A percentile compares a stretch with the other conserved stretches of the same genome.
phyloP scores from a whole-genome alignment of 306 rosid species.

The Neltuma alba region DNA sequence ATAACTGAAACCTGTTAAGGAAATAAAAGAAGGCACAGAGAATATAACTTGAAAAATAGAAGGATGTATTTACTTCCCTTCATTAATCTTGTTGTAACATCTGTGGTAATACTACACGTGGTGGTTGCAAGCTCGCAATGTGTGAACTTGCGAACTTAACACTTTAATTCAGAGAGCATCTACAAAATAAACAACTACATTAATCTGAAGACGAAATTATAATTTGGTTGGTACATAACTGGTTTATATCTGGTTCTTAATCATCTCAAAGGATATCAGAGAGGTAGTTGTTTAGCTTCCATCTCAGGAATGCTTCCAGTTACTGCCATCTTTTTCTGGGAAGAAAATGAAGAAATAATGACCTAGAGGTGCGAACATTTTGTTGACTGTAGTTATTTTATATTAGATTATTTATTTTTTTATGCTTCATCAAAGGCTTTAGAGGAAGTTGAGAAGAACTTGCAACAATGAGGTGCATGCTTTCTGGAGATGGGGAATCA shows the following conservation, averaged over 20 bases:
- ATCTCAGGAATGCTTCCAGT: background rate
- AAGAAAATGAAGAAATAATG: constrained; percentile 25
- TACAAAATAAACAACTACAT: background rate
- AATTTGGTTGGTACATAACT: constrained; percentile 3
- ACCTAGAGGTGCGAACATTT: background rate
- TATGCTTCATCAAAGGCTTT: constrained; percentile 60
- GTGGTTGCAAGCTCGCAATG: background rate
- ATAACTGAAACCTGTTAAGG: constrained; percentile 17
- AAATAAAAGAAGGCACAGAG: constrained; percentile 18
- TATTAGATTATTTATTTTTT: constrained; percentile 30
- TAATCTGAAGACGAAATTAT: background rate
- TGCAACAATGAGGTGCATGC: constrained; percentile 74
- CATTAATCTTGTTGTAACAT: background rate
- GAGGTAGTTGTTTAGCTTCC: constrained; percentile 7
- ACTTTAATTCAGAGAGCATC: constrained; percentile 10
- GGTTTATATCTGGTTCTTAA: constrained; percentile 3
- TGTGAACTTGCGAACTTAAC: background rate
- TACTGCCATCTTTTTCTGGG: constrained; percentile 25
- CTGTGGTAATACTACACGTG: constrained; percentile 1
- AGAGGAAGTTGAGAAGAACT: constrained; percentile 95
- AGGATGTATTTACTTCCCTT: constrained; percentile 12
- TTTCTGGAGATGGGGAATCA: constrained; percentile 87
- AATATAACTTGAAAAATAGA: background rate
- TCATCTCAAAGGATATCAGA: constrained; percentile 19
- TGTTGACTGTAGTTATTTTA: background rate